Evolutionary conservation across 306 rosid genomes (phyloP).

Genomic region (Boehmeria nivea): DNA sequence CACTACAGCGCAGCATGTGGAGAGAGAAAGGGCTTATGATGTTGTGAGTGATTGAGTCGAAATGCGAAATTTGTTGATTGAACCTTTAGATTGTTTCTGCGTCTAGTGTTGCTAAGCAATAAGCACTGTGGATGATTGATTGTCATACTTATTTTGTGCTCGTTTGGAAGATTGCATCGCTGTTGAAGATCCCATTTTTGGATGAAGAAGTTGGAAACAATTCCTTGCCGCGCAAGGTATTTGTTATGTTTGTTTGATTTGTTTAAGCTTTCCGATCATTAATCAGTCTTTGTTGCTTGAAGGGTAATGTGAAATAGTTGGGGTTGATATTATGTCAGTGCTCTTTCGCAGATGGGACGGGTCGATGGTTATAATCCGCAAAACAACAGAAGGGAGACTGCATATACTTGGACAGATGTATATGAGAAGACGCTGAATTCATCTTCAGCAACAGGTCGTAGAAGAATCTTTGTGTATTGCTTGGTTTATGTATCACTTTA

Average conservation of each 20-base stretch:
- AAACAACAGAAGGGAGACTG: slow-evolving; percentile 52
- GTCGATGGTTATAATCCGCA: slow-evolving; percentile 72
- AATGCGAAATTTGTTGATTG: slow-evolving; percentile 11
- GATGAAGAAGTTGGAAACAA: slow-evolving; percentile 76
- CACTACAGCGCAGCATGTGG: slow-evolving; percentile 67
- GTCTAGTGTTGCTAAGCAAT: neutral
- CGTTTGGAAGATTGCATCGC: slow-evolving; percentile 66
- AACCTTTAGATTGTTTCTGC: neutral
- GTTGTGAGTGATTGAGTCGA: slow-evolving; percentile 50
- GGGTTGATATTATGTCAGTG: slow-evolving; percentile 13
- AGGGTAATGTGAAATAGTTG: neutral
- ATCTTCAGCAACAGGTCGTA: slow-evolving; percentile 43
- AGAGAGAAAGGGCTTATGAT: slow-evolving; percentile 87
- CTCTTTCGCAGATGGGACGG: slow-evolving; percentile 80
- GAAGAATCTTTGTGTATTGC: slow-evolving; percentile 3
- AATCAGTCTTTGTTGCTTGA: neutral
- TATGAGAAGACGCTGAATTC: slow-evolving; percentile 44
- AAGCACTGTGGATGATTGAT: neutral
- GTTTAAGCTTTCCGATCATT: no score
- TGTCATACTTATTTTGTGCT: neutral
- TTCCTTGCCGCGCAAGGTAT: slow-evolving; percentile 85
- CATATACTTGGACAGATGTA: slow-evolving; percentile 70
- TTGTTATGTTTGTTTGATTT: neutral
- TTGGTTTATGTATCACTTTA: no score
- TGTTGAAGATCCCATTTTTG: slow-evolving; percentile 76